A percentile compares a stretch with the other conserved stretches of the same genome.
Conservation (phyloP, 2,329 filamentous ascomycete genomes). For the Sporothrix pallida region DNA sequence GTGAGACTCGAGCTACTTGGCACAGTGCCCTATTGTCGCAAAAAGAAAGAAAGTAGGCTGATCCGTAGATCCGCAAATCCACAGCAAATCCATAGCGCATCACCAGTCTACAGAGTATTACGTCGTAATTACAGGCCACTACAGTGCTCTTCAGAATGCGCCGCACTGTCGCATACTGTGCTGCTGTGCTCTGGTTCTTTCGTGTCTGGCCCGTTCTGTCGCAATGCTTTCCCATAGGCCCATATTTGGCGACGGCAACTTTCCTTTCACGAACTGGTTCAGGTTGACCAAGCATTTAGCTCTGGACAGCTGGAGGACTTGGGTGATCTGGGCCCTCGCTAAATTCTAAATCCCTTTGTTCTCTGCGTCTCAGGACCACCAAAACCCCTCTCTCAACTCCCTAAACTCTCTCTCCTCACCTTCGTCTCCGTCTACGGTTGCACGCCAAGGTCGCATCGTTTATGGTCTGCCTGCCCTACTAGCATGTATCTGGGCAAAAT, state of each 20-base stretch:
- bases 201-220: too few relatives aligned
- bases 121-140: too few relatives aligned
- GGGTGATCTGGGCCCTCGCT: not conserved
- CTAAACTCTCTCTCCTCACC: not conserved
- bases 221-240: too few relatives aligned
- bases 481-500: not conserved
- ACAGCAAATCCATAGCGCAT: not conserved
- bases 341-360: not conserved
- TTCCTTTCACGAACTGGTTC: constrained; percentile 16
- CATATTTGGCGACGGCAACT: not conserved
- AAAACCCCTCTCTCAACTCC: not conserved
- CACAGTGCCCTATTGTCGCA: not conserved
- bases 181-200: too few relatives aligned
- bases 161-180: constrained; percentile 10
- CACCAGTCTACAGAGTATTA: too few relatives aligned
- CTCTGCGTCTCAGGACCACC: not conserved
- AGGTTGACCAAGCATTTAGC: not conserved
- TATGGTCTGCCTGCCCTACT: not conserved
- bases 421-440: not conserved
- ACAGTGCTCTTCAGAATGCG: not conserved
- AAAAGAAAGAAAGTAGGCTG: not conserved
- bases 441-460: not conserved
- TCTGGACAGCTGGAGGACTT: not conserved
- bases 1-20: not conserved
- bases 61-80: constrained; percentile 5